Base-by-base conservation (phyloP, 495 filamentous ascomycete genomes). In the Umbilicaria muhlenbergii region DNA sequence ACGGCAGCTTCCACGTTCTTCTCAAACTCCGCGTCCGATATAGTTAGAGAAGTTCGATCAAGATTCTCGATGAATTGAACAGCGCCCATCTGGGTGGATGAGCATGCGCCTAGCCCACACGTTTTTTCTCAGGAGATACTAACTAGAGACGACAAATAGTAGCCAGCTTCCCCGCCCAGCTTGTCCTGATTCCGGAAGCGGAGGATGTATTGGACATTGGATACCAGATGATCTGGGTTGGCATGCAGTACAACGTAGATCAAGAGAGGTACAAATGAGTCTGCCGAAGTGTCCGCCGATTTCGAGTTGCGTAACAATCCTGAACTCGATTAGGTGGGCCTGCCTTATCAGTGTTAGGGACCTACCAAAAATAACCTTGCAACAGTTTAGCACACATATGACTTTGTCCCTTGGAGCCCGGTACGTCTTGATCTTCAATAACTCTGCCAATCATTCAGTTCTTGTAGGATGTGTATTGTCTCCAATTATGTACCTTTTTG, bases 121-220 rank as follows among this genome's bases (percentile, higher is more conserved):
- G 12, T 11, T 13, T 8, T 34, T 1, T 32, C 4, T 33, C 12
- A 11, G 34, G 13, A 3, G n/a, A 32, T 7, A 60, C 74, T 54
- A 62, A 89, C 85, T 59, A 98, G 65, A n/a, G 89, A 95, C 31
- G 89, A 95, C 24, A 96, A 70, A 58, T 99, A 99, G 58, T 99
- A 99, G 15, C 91, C 91, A 15, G 92, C 89, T 65, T 99, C 91
- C 5, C 91, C 91, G 36, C 83, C 82, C 0, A 96, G 74, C 55
- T 96, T 99, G 32, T 99, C 92, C 58, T 94, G 92, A 52, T 95
- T 93, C 44, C 91, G 77, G 63, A 99, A 99, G 15, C 92, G 76
- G 35, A 95, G 67, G 44, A 99, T 96, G 58, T 99, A 99, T 59
- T 96, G 91, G 6, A 96, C 87, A 55, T 99, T 99, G 41, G 87